Percentiles rank a stretch among this genome's conserved stretches.
These are phyloP conservation scores for Penicillium coffeae DNA, from an alignment of 495 filamentous ascomycete genomes.

Conservation along the genomic window DNA sequence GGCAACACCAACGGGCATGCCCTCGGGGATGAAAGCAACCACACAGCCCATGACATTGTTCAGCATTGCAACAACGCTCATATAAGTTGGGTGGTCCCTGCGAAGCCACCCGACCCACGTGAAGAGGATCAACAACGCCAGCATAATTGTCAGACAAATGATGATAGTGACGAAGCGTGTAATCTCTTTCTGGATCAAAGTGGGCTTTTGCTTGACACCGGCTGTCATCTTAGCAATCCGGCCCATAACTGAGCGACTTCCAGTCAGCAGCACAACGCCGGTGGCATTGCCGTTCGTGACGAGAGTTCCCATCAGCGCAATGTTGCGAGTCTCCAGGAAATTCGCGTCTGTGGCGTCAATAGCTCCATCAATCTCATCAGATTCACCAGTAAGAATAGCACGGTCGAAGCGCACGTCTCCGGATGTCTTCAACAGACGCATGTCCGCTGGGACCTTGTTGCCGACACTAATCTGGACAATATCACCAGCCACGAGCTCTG, in stretches of 20 bases:
- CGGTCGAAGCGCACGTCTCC: constrained; percentile 69
- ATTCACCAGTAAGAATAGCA: constrained; percentile 68
- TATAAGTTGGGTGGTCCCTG: constrained; percentile 56
- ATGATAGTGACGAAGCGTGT: constrained; percentile 64
- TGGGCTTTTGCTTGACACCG: constrained; percentile 58
- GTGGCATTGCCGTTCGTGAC: constrained; percentile 62
- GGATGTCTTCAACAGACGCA: constrained; percentile 61
- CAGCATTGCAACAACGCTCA: constrained; percentile 63
- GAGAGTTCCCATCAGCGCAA: constrained; percentile 69
- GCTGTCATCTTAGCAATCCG: constrained; percentile 66
- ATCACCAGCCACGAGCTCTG: constrained; percentile 66
- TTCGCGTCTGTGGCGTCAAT: constrained; percentile 62
- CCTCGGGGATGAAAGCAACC: constrained; percentile 71
- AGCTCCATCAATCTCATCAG: constrained; percentile 56
- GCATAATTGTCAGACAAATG: constrained; percentile 48
- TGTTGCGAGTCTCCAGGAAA: constrained; percentile 69
- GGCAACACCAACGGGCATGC: constrained; percentile 65
- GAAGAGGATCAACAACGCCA: constrained; percentile 54
- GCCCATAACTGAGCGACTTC: constrained; percentile 60
- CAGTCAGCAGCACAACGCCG: constrained; percentile 61
- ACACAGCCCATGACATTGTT: constrained; percentile 64
- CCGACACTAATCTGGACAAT: constrained; percentile 61
- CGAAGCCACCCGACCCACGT: constrained; percentile 62
- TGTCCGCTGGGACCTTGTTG: constrained; percentile 69
- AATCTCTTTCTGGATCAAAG: constrained; percentile 66